Evolutionary conservation across 768 basidiomycete genomes (phyloP).

Genomic region (Coprinellus aureogranulatus): DNA sequence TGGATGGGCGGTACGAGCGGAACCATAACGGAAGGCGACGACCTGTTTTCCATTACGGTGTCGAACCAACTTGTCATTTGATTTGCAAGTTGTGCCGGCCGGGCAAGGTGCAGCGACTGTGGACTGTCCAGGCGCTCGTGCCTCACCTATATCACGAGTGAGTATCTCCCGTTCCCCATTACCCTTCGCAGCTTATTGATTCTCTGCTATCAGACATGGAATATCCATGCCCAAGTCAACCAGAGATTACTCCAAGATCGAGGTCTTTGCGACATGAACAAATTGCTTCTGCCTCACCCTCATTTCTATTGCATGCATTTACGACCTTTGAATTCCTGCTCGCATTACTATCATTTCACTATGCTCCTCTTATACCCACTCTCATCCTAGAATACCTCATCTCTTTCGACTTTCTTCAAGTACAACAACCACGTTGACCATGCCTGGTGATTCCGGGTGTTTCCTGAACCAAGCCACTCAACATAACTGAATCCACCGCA

Average conservation of each 20-base stretch:
- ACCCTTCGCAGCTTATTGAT: background rate
- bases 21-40: background rate
- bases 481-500: too few species aligned
- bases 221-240: constrained; percentile 8
- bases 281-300: background rate
- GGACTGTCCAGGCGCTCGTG: constrained; percentile 8
- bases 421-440: too few species aligned
- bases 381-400: too few species aligned
- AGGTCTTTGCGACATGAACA: background rate
- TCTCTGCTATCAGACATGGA: background rate
- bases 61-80: constrained; percentile 9
- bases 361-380: too few species aligned
- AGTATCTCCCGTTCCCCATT: background rate
- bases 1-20: constrained; percentile 1
- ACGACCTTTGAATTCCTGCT: too few species aligned
- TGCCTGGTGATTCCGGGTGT: too few species aligned
- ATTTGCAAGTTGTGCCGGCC: constrained; percentile 1
- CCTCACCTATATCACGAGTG: constrained; percentile 10
- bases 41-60: constrained; percentile 8
- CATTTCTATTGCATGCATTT: too few species aligned
- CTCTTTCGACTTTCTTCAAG: too few species aligned
- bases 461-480: too few species aligned
- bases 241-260: constrained; percentile 7
- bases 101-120: constrained; percentile 1
- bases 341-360: too few species aligned